Evolutionary conservation across 768 basidiomycete genomes (phyloP), one percentile per base, ranked within the genome.

Genomic region (Serendipita indica): DNA sequence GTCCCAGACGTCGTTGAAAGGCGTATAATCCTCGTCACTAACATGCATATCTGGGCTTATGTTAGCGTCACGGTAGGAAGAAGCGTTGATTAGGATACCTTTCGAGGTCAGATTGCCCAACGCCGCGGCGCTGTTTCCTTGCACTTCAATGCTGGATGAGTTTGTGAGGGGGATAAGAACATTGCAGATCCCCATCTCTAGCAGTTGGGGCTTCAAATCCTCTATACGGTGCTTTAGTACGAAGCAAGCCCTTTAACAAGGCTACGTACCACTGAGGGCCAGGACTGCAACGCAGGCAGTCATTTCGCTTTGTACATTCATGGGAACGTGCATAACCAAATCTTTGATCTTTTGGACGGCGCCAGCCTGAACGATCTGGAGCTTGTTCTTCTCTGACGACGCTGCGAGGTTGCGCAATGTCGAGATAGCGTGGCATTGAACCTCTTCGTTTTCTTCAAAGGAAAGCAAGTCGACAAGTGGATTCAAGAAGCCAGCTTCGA

Each of bases 401-500:
- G 96, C 96, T 1, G 96, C 96, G 14, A 99, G 78, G 68, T 99
- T 99, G 14, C 96, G 81, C 43, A 99, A 75, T 0, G 96, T 99
- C 12, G 91, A 94, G 63, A 99, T 99, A 18, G 96, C 96, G 66
- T 99, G 96, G 67, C 96, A 98, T 69, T 99, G 96, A 22, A 99
- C 92, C 71, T 99, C 96, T 73, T 99, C 96, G 67, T 98, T 98
- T 70, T 99, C 96, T 70, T 97, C 97, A 75, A 97, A 98, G 1
- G 93, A 89, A 20, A 99, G 75, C 32, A 99, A 79, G 67, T 90
- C 92, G 69, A 99, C 97, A 37, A 99, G 74, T 0, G 96, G 96
- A 66, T 90, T 86, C 62, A 98, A 73, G 77, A 99, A 99, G 18
- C 94, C 94, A 33, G 91, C 88, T 66, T 99, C 96, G 69, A 99